These are phyloP conservation scores for Vittaforma corneae DNA, from an alignment of 371 early-diverging fungal genomes.

Conservation along the genomic window DNA sequence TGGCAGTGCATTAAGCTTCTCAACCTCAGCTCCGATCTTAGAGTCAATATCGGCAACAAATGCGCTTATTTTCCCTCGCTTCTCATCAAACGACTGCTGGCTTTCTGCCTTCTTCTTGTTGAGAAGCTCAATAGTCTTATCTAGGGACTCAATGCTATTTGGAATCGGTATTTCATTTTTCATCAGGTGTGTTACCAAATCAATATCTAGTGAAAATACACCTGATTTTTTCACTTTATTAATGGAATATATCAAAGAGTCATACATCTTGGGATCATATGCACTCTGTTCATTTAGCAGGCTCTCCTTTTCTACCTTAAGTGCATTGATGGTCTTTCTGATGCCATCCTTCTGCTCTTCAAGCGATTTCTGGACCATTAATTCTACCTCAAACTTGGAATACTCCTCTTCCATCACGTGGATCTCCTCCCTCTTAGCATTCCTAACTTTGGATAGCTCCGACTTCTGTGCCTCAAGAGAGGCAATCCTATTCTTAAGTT, in stretches of 20 bases:
- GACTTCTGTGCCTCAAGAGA: slow-evolving; percentile 37
- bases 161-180: slow-evolving; percentile 20
- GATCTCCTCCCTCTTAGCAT: slow-evolving; percentile 31
- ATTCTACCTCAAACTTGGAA: slow-evolving; percentile 28
- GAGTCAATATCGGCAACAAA: slow-evolving; percentile 9
- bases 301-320: slow-evolving; percentile 29
- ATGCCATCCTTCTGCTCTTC: slow-evolving; percentile 48
- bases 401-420: slow-evolving; percentile 40
- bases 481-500: slow-evolving; percentile 33
- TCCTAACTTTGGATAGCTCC: slow-evolving; percentile 32
- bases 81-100: background rate
- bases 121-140: slow-evolving; percentile 1
- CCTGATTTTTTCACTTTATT: background rate
- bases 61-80: background rate
- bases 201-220: slow-evolving; percentile 1
- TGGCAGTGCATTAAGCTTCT: slow-evolving; percentile 12
- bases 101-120: slow-evolving; percentile 1
- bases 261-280: slow-evolving; percentile 49
- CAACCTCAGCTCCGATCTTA: background rate
- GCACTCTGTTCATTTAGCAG: slow-evolving; percentile 26
- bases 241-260: slow-evolving; percentile 32
- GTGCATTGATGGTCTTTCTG: slow-evolving; percentile 30
- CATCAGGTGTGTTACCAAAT: slow-evolving; percentile 1
- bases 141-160: background rate
- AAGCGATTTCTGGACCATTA: slow-evolving; percentile 27